Conservation (phyloP, 164 flowering plant genomes). For the Pachysandra terminalis region DNA sequence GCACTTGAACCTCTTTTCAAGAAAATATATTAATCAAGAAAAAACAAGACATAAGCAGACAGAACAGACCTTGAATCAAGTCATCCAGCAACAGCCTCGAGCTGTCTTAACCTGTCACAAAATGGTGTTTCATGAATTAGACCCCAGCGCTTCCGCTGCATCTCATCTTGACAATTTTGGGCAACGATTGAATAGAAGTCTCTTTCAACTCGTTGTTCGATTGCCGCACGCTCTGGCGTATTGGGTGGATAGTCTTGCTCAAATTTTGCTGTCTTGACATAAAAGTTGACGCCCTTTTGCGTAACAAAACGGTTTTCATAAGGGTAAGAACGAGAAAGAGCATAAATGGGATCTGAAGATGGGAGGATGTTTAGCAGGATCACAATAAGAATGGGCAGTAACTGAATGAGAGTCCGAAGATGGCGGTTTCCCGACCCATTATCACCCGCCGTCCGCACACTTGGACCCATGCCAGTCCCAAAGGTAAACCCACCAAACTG, state of each 20-base stretch:
- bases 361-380: slow-evolving; percentile 64
- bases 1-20: not conserved
- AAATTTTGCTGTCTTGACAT: slow-evolving; percentile 57
- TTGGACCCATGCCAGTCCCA: slow-evolving; percentile 52
- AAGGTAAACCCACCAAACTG: slow-evolving; percentile 64
- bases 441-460: slow-evolving; percentile 39
- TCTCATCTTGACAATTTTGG: slow-evolving; percentile 68
- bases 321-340: slow-evolving; percentile 44
- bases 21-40: not conserved
- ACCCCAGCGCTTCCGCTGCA: slow-evolving; percentile 82
- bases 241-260: slow-evolving; percentile 63
- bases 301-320: slow-evolving; percentile 46
- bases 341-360: slow-evolving; percentile 62
- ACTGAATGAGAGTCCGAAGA: slow-evolving; percentile 48
- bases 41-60: not conserved
- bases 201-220: slow-evolving; percentile 55
- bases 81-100: slow-evolving; percentile 37
- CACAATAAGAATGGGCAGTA: slow-evolving; percentile 69
- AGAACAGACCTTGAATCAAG: slow-evolving; percentile 22
- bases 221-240: slow-evolving; percentile 34
- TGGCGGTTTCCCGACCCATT: slow-evolving; percentile 46
- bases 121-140: slow-evolving; percentile 52
- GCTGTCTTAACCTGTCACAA: slow-evolving; percentile 66
- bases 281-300: slow-evolving; percentile 60
- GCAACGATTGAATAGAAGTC: slow-evolving; percentile 50